phyloP scores from a whole-genome alignment of 495 filamentous ascomycete genomes.

The Penicillium robsamsonii region DNA sequence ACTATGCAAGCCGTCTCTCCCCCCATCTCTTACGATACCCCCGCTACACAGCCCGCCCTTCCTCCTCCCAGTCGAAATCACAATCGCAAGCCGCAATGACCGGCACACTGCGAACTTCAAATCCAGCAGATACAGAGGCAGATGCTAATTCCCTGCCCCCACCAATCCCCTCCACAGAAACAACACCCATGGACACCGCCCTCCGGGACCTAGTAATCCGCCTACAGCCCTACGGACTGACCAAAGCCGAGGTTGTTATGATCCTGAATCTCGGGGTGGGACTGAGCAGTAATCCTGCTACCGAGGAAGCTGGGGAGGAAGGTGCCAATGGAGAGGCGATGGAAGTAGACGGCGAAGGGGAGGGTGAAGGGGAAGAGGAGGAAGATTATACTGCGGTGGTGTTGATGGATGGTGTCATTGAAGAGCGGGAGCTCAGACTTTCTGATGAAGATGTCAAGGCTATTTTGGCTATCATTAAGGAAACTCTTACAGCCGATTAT shows the following conservation, averaged over 20 bases:
- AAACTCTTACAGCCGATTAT: slow-evolving; percentile 31
- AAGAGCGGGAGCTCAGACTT: slow-evolving; percentile 44
- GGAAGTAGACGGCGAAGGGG: slow-evolving; percentile 24
- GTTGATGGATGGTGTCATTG: slow-evolving; percentile 43
- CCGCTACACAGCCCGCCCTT: slow-evolving; percentile 25
- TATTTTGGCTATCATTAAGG: slow-evolving; percentile 38
- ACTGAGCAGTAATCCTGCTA: slow-evolving; percentile 7
- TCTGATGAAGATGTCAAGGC: slow-evolving; percentile 34
- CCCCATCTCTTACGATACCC: slow-evolving; percentile 41
- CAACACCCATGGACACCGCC: slow-evolving; percentile 38
- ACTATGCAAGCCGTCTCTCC: slow-evolving; percentile 42
- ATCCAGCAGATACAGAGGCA: slow-evolving; percentile 12
- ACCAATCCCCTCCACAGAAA: slow-evolving; percentile 10
- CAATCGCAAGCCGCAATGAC: slow-evolving; percentile 29
- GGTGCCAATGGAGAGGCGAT: slow-evolving; percentile 22
- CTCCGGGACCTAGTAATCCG: slow-evolving; percentile 39
- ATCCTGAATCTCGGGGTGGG: slow-evolving; percentile 58
- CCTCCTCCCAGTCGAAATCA: slow-evolving; percentile 22
- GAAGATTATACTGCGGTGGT: slow-evolving; percentile 40
- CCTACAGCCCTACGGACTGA: slow-evolving; percentile 50
- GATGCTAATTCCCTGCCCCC: slow-evolving; percentile 11
- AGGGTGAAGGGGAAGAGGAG: slow-evolving; percentile 26
- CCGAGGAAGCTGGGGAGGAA: slow-evolving; percentile 15
- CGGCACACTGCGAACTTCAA: slow-evolving; percentile 23
- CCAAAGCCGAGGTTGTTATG: slow-evolving; percentile 64